Percentiles rank a stretch among this genome's conserved stretches.
Evolutionary conservation across 2,329 filamentous ascomycete genomes (phyloP).

Genomic region (Cladosporium sp.): DNA sequence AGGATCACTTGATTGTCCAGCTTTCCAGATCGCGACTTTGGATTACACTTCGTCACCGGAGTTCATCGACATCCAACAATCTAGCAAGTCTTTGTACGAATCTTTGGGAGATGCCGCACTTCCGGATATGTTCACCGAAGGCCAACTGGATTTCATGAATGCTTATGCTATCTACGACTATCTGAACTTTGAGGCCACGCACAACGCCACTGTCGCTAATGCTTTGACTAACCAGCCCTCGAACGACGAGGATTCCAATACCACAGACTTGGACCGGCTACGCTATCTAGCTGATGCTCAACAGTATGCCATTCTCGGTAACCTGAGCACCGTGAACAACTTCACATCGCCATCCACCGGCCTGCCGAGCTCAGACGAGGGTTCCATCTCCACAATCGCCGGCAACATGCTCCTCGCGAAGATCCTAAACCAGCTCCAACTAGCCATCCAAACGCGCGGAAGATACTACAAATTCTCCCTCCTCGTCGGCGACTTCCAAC

Average conservation of each 20-base stretch:
- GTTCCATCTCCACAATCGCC: conserved; percentile 35
- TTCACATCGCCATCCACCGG: conserved; percentile 10
- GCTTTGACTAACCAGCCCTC: not conserved
- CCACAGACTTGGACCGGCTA: conserved; percentile 24
- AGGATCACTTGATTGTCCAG: conserved; percentile 34
- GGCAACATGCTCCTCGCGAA: conserved; percentile 33
- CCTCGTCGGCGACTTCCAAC: conserved; percentile 46
- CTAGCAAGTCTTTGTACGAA: conserved; percentile 43
- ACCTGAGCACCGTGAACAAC: conserved; percentile 34
- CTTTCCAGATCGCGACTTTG: conserved; percentile 28
- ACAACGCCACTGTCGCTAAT: conserved; percentile 44
- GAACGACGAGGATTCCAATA: conserved; percentile 16
- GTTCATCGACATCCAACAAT: conserved; percentile 35
- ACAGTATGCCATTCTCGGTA: conserved; percentile 40
- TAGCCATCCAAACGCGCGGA: conserved; percentile 27
- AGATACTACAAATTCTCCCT: conserved; percentile 28
- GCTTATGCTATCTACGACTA: conserved; percentile 54
- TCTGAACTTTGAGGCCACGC: conserved; percentile 48
- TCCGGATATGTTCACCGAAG: conserved; percentile 35
- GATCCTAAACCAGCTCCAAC: conserved; percentile 30
- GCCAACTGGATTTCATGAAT: conserved; percentile 45
- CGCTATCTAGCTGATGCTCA: conserved; percentile 47
- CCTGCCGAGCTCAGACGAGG: conserved; percentile 16
- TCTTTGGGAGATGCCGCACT: conserved; percentile 41
- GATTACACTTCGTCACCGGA: conserved; percentile 40